Base-by-base conservation (phyloP, 2,329 filamentous ascomycete species). In the Apiospora saccharicola region DNA sequence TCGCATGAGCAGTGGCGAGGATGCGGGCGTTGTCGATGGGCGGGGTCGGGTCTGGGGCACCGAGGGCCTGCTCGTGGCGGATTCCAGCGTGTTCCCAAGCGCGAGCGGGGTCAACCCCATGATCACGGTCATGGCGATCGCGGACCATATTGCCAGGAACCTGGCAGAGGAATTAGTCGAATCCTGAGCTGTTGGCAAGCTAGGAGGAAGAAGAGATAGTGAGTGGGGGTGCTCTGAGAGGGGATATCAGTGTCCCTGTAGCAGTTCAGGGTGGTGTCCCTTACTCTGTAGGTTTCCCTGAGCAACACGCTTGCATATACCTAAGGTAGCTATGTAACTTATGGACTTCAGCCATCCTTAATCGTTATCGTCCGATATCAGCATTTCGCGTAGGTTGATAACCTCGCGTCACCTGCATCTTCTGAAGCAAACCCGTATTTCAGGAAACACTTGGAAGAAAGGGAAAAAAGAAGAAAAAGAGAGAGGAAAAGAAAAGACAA, bases 41-140 rank as follows among this genome's bases (percentile, higher is more conserved):
- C 82, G 81, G 73, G 90, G 90, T 2, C 84, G 80, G 74, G 89
- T 94, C 8, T 95, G 92, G 91, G 92, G 89, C 0, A 86, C 85
- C 0, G 83, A 90, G 76, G 88, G 87, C 0, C 78, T 95, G 76
- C 94, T 90, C 78, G 89, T 95, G 24, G 90, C 91, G 13, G 93
- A 96, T 80, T 90, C 92, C 64, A 94, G 91, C 79, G 90, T 94
- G 14, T 93, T 95, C 74, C 93, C 92, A 0, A 92, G 89, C 72
- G 92, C 93, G 14, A 94, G 90, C 79, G 93, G 93, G 1, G 93
- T 95, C 43, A 95, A 95, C 80, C 93, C 93, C 16, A 95, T 96
- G 93, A 85, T 95, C 61, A 94, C 93, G 16, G 87, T 85, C 72
- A 94, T 95, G 93, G 89, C 90, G 0, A 87, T 93, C 77, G 86